Percentiles rank a stretch among this genome's conserved stretches.
These are phyloP conservation scores for Theileria parva DNA, from an alignment of 169 alveolate genomes.

Conservation along the genomic window DNA sequence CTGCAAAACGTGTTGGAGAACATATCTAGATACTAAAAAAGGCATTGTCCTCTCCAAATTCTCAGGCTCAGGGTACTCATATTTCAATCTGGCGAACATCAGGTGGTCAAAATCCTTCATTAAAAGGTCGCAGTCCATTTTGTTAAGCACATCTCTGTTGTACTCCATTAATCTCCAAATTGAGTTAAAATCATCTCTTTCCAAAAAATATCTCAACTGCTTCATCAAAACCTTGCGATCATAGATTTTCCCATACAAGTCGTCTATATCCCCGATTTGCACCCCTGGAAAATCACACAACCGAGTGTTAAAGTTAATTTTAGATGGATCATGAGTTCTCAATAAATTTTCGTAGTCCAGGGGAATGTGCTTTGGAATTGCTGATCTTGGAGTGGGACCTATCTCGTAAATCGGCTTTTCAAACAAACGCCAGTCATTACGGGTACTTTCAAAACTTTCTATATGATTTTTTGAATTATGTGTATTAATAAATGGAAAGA, in stretches of 20 bases:
- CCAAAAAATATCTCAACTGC: constrained; percentile 73
- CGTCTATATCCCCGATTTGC: constrained; percentile 63
- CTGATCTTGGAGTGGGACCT: not conserved
- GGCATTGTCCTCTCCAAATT: constrained; percentile 66
- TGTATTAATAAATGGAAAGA: constrained; percentile 6
- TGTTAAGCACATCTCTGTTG: constrained; percentile 68
- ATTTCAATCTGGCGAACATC: constrained; percentile 60
- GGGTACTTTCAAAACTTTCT: not conserved
- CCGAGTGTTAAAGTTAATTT: constrained; percentile 77
- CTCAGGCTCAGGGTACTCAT: constrained; percentile 66
- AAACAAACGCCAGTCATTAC: constrained; percentile 6
- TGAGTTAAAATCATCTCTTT: constrained; percentile 74
- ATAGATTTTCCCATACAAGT: constrained; percentile 73
- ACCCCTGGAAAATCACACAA: constrained; percentile 69
- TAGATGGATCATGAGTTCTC: constrained; percentile 66
- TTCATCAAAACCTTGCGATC: constrained; percentile 72
- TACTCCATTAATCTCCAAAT: constrained; percentile 67
- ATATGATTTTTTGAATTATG: not conserved
- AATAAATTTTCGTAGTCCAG: constrained; percentile 75
- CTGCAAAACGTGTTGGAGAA: constrained; percentile 68
- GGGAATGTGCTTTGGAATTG: constrained; percentile 33
- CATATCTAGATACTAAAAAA: constrained; percentile 67
- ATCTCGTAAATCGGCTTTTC: constrained; percentile 43
- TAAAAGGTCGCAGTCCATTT: constrained; percentile 66
- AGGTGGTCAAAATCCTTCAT: constrained; percentile 67